These are phyloP conservation scores for Leccinum cinnamomeum DNA, from an alignment of 1,284 basidiomycete genomes.

Conservation along the genomic window DNA sequence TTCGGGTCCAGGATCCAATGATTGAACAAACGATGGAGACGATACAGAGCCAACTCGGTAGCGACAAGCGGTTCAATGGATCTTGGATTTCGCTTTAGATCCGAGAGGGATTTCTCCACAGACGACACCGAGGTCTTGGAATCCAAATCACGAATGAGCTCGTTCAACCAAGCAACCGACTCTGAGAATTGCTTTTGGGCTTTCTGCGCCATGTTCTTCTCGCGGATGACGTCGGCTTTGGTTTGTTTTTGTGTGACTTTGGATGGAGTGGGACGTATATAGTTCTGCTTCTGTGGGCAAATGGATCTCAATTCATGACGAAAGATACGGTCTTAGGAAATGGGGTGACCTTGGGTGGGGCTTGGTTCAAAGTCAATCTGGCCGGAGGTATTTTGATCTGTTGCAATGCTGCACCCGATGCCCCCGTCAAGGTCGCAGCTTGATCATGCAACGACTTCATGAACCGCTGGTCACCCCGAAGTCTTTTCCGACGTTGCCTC, in stretches of 20 bases:
- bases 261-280: constrained; percentile 8
- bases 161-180: constrained; percentile 22
- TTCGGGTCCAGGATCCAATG: constrained; percentile 51
- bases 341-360: constrained; percentile 17
- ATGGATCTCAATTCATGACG: not conserved
- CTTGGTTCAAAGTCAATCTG: constrained; percentile 16
- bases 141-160: constrained; percentile 30
- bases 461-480: constrained; percentile 52
- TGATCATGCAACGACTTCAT: constrained; percentile 57
- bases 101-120: constrained; percentile 25
- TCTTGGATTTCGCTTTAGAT: constrained; percentile 43
- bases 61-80: constrained; percentile 43
- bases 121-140: constrained; percentile 29
- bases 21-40: constrained; percentile 50
- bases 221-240: constrained; percentile 31
- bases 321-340: not conserved
- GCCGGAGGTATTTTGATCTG: constrained; percentile 52
- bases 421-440: constrained; percentile 63
- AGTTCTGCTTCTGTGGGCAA: constrained; percentile 16
- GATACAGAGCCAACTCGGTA: constrained; percentile 52
- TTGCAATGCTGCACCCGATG: constrained; percentile 51
- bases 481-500: constrained; percentile 38
- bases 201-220: constrained; percentile 30
- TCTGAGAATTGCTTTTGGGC: constrained; percentile 25
- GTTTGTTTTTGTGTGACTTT: constrained; percentile 25